Evolutionary conservation across 345 rosid genomes (phyloP).

Genomic region (Erodium maritimum): DNA sequence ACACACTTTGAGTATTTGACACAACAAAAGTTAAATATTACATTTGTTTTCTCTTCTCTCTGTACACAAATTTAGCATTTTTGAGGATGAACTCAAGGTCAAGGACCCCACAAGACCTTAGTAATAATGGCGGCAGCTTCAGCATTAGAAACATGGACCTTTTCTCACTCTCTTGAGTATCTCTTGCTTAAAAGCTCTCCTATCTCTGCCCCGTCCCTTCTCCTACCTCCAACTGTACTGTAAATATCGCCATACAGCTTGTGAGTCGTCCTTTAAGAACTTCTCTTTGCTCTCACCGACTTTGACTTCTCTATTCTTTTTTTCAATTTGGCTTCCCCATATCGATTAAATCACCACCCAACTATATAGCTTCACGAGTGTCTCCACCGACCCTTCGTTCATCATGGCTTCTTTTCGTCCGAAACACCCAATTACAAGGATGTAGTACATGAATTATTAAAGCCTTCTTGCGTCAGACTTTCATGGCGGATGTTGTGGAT

Average conservation of each 20-base stretch:
- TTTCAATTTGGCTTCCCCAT: slow-evolving; percentile 16
- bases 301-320: not conserved
- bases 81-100: slow-evolving; percentile 45
- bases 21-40: no score
- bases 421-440: slow-evolving; percentile 52
- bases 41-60: no score
- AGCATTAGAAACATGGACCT: slow-evolving; percentile 37
- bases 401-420: slow-evolving; percentile 56
- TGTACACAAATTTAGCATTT: no score
- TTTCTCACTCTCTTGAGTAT: slow-evolving; percentile 33
- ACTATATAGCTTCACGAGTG: slow-evolving; percentile 48
- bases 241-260: slow-evolving; percentile 59
- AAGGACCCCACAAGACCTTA: slow-evolving; percentile 70
- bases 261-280: slow-evolving; percentile 38
- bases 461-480: no score
- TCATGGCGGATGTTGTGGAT: no score
- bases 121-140: slow-evolving; percentile 60
- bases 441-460: slow-evolving; percentile 47
- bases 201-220: slow-evolving; percentile 66
- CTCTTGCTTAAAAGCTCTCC: slow-evolving; percentile 48
- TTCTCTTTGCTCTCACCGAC: slow-evolving; percentile 9
- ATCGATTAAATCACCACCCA: slow-evolving; percentile 56
- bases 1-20: no score
- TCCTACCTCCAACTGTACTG: slow-evolving; percentile 65
- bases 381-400: slow-evolving; percentile 27